A percentile compares a stretch with the other conserved stretches of the same genome.
These are phyloP conservation scores for Lasiosphaeria hispida DNA, from an alignment of 495 filamentous ascomycete genomes.

Conservation along the genomic window DNA sequence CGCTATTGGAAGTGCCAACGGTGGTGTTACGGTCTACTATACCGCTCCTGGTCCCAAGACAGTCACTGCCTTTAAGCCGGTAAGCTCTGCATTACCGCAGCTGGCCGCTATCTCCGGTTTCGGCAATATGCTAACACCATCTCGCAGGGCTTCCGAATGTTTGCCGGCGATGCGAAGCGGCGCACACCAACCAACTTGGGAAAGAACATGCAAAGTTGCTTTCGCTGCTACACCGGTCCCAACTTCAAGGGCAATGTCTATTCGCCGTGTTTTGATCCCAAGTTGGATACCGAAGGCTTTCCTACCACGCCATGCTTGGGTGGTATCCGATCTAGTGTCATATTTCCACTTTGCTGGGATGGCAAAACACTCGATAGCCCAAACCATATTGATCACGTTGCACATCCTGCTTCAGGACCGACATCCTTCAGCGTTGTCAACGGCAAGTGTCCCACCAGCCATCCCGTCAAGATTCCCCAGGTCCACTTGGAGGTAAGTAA, in stretches of 20 bases:
- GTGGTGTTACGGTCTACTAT: conserved; percentile 42
- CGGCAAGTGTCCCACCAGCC: conserved; percentile 46
- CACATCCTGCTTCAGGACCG: conserved; percentile 55
- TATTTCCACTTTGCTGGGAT: conserved; percentile 62
- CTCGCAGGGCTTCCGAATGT: conserved; percentile 42
- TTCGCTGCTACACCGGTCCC: conserved; percentile 40
- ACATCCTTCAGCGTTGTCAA: conserved; percentile 36
- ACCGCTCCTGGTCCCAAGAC: conserved; percentile 32
- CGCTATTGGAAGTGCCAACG: conserved; percentile 32
- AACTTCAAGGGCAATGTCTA: conserved; percentile 38
- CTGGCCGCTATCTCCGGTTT: no score
- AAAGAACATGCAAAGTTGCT: conserved; percentile 35
- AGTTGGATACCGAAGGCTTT: conserved; percentile 29
- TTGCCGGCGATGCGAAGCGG: conserved; percentile 36
- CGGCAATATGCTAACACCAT: no score
- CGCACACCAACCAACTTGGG: conserved; percentile 22
- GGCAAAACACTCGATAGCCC: conserved; percentile 54
- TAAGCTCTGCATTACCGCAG: conserved; percentile 2
- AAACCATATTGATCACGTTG: conserved; percentile 58
- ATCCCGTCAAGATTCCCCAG: conserved; percentile 56
- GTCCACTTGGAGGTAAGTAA: conserved; percentile 59
- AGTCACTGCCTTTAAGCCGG: conserved; percentile 39
- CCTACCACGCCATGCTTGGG: conserved; percentile 27
- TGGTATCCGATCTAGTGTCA: conserved; percentile 42
- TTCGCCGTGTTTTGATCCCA: conserved; percentile 33